Percentiles rank a stretch among this genome's conserved stretches.
Evolutionary conservation across 1,284 basidiomycete species (phyloP).

Genomic region (Amylostereum areolatum): DNA sequence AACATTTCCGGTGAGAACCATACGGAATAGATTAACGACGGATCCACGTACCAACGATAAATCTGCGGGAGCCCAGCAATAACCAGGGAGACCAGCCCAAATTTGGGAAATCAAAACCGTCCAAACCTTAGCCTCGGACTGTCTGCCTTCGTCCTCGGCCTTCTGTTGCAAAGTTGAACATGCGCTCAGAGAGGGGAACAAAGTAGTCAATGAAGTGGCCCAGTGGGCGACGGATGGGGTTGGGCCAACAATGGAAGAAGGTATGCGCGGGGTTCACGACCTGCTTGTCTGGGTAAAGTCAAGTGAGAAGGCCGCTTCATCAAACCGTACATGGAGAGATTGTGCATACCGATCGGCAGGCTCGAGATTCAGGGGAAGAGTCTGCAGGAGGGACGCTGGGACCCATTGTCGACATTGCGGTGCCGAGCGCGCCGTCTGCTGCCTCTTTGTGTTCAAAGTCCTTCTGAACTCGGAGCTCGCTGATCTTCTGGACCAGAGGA

Average conservation of each 20-base stretch:
- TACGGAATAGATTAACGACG: too few relatives aligned
- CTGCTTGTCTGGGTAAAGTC: slow-evolving; percentile 44
- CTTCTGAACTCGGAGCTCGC: slow-evolving; percentile 71
- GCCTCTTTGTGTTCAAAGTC: slow-evolving; percentile 89
- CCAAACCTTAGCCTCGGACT: slow-evolving; percentile 91
- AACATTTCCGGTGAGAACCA: too few relatives aligned
- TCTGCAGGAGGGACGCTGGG: slow-evolving; percentile 73
- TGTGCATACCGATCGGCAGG: slow-evolving; percentile 64
- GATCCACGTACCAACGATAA: slow-evolving; percentile 50
- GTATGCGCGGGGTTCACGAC: slow-evolving; percentile 78
- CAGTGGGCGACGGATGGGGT: slow-evolving; percentile 75
- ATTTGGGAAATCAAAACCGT: slow-evolving; percentile 89
- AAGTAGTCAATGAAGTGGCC: slow-evolving; percentile 87
- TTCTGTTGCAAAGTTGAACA: slow-evolving; percentile 85
- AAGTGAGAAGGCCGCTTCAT: slow-evolving; percentile 5
- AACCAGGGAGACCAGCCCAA: slow-evolving; percentile 87
- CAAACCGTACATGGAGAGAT: slow-evolving; percentile 1
- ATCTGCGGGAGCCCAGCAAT: slow-evolving; percentile 65
- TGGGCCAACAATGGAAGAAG: slow-evolving; percentile 87
- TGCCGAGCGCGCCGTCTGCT: slow-evolving; percentile 77
- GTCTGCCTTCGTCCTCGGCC: slow-evolving; percentile 64
- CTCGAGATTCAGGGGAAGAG: slow-evolving; percentile 85
- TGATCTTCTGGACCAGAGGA: slow-evolving; percentile 71
- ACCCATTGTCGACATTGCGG: slow-evolving; percentile 83
- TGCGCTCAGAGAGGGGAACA: slow-evolving; percentile 88